phyloP scores from a whole-genome alignment of 805 yeast genomes.

The Metschnikowia bowlesiae region DNA sequence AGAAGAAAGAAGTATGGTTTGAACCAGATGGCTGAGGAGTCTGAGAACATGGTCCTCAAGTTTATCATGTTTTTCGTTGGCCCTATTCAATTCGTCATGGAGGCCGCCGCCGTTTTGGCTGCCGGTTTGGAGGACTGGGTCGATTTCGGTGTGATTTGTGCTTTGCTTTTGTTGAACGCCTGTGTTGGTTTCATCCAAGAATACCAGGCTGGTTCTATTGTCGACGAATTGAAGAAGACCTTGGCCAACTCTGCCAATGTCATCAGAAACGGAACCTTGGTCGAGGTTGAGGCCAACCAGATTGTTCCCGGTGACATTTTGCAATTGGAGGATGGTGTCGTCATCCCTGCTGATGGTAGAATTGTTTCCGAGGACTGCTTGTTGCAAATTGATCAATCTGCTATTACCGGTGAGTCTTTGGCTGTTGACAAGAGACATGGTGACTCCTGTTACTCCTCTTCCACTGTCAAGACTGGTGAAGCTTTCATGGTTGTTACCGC shows the following conservation, averaged over 20 bases:
- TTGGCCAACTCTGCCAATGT: conserved; percentile 85
- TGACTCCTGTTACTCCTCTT: conserved; percentile 85
- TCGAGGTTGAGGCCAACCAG: conserved; percentile 76
- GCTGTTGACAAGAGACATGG: conserved; percentile 91
- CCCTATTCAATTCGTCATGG: conserved; percentile 96
- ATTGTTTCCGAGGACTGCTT: conserved; percentile 78
- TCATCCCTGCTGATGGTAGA: conserved; percentile 91
- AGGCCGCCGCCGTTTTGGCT: conserved; percentile 91
- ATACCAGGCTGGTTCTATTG: conserved; percentile 97
- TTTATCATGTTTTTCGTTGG: conserved; percentile 86
- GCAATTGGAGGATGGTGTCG: conserved; percentile 89
- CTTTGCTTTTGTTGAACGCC: conserved; percentile 80
- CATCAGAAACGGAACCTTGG: conserved; percentile 73
- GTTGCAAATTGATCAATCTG: conserved; percentile 93
- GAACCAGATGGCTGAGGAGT: conserved; percentile 87
- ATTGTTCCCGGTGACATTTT: conserved; percentile 94
- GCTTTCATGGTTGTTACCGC: conserved; percentile 91
- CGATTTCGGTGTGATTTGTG: conserved; percentile 96
- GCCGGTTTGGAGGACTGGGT: conserved; percentile 98
- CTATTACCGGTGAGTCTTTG: conserved; percentile 95
- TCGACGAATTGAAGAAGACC: conserved; percentile 92
- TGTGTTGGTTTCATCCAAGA: conserved; percentile 95
- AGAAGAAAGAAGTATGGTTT: conserved; percentile 90
- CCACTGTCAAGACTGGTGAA: conserved; percentile 94
- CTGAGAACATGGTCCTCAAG: conserved; percentile 73